phyloP scores from a whole-genome alignment of 129 eudicot species.

The Helichrysum umbraculigerum region DNA sequence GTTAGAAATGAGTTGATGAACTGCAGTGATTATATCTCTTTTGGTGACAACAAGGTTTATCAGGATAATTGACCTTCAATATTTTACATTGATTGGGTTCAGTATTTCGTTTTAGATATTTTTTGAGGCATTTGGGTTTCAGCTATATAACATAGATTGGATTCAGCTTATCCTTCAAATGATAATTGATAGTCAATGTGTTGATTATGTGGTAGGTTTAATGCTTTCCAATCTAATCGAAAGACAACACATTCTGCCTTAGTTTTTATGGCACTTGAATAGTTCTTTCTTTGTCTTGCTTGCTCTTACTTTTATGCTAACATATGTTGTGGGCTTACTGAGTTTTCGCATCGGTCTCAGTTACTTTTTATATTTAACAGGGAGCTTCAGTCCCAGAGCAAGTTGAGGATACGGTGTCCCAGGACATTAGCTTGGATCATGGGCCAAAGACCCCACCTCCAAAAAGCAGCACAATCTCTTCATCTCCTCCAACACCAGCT shows the following conservation, averaged over 20 bases:
- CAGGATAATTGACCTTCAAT: neutral
- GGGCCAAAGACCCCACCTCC: slow-evolving; percentile 78
- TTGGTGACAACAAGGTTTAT: neutral
- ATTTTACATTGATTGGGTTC: neutral
- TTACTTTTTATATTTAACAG: slow-evolving; percentile 35
- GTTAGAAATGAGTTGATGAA: neutral
- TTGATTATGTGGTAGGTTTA: neutral
- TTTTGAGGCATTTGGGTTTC: neutral
- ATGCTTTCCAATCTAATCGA: neutral
- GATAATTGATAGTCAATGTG: neutral
- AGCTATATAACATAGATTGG: neutral
- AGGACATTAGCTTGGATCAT: slow-evolving; percentile 62
- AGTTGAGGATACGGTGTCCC: slow-evolving; percentile 57
- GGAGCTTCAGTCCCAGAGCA: slow-evolving; percentile 62
- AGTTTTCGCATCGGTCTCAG: slow-evolving; percentile 36
- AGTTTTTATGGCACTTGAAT: neutral
- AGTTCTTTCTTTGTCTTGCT: slow-evolving; percentile 6
- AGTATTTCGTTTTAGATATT: neutral
- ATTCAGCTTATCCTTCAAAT: neutral
- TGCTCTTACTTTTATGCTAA: neutral
- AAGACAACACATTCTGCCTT: neutral
- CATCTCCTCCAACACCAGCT: slow-evolving; percentile 65
- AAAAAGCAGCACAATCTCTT: slow-evolving; percentile 47
- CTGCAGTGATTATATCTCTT: neutral
- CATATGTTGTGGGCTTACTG: slow-evolving; percentile 13